Conservation (phyloP, 139 green algal species). For the Zygnema cylindricum region DNA sequence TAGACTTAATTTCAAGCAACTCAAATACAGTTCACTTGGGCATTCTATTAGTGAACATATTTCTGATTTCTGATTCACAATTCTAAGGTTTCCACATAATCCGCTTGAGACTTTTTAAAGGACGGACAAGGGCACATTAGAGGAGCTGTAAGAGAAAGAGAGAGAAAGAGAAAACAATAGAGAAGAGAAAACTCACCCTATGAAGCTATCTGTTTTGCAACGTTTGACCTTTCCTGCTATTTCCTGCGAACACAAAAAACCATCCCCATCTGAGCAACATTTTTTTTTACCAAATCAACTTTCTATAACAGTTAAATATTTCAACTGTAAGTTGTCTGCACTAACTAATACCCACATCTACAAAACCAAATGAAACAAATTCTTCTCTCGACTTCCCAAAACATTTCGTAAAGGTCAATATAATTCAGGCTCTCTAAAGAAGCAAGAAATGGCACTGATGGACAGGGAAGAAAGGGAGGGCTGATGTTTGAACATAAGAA, state of each 20-base stretch:
- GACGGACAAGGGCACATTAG: not conserved
- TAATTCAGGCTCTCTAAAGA: too few relatives aligned
- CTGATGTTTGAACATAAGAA: too few relatives aligned
- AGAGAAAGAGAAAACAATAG: not conserved
- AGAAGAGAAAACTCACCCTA: conserved; percentile 44
- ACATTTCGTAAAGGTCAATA: too few relatives aligned
- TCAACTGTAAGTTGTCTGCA: not conserved
- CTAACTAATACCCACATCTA: not conserved
- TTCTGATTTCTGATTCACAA: too few relatives aligned
- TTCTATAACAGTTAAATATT: too few relatives aligned
- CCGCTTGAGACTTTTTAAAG: too few relatives aligned
- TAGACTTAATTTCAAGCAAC: too few relatives aligned
- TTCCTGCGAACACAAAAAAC: conserved; percentile 36
- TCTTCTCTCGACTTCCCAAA: not conserved
- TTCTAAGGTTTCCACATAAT: too few relatives aligned
- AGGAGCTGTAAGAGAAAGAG: not conserved
- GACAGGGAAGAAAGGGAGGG: too few relatives aligned
- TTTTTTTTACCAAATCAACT: not conserved
- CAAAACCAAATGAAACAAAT: not conserved
- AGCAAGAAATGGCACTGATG: too few relatives aligned
- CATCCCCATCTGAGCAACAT: not conserved
- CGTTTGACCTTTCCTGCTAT: conserved; percentile 90
- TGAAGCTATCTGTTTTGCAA: conserved; percentile 80
- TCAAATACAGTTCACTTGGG: too few relatives aligned
- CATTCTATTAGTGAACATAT: too few relatives aligned